phyloP scores from a whole-genome alignment of 2,329 filamentous ascomycete genomes.

The Thelonectria discophora region DNA sequence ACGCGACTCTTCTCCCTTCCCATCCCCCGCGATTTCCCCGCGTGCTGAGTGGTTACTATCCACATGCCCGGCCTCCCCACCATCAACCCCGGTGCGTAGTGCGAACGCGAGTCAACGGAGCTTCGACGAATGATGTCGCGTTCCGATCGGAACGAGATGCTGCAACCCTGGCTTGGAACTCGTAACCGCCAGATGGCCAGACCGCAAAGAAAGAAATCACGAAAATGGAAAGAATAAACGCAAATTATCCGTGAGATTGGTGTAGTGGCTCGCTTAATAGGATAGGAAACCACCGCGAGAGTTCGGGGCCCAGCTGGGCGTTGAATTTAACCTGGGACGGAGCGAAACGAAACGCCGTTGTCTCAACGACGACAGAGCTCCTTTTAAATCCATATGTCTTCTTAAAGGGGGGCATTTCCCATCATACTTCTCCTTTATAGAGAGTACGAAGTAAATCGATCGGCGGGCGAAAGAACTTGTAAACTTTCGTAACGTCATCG shows the following conservation, averaged over 20 bases:
- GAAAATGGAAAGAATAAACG: not conserved
- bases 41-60: not conserved
- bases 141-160: conserved; percentile 10
- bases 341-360: no score
- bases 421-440: no score
- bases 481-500: no score
- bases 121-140: not conserved
- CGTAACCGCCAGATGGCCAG: not conserved
- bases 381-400: no score
- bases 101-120: not conserved
- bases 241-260: not conserved
- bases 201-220: not conserved
- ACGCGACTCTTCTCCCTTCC: not conserved
- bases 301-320: no score
- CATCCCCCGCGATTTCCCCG: not conserved
- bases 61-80: not conserved
- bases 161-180: not conserved
- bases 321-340: no score
- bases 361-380: no score
- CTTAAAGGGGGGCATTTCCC: no score
- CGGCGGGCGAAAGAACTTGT: no score
- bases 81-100: not conserved
- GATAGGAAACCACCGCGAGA: not conserved
- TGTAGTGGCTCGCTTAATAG: not conserved
- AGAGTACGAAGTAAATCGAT: no score